phyloP scores from a whole-genome alignment of 2,329 filamentous ascomycete species.

The Saccharata proteae region DNA sequence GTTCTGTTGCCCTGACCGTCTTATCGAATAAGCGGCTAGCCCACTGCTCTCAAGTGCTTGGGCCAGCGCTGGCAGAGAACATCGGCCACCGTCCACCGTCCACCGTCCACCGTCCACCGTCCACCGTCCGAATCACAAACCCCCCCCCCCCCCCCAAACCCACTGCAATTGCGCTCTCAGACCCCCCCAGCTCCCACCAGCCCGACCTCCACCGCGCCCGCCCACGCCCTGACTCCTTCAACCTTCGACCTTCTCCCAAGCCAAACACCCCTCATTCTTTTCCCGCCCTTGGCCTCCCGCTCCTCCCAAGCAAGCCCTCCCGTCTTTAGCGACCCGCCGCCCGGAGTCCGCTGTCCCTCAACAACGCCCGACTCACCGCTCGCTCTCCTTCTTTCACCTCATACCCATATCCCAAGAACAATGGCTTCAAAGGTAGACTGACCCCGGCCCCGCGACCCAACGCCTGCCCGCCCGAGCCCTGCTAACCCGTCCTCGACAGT shows the following conservation, averaged over 20 bases:
- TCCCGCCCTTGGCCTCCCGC: slow-evolving; percentile 4
- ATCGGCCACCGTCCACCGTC: too few relatives aligned
- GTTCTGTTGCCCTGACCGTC: too few relatives aligned
- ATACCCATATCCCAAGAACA: slow-evolving; percentile 11
- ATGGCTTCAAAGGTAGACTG: slow-evolving; percentile 27
- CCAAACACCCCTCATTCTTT: slow-evolving; percentile 5
- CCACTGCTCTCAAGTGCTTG: too few relatives aligned
- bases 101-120: too few relatives aligned
- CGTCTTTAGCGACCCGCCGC: slow-evolving; percentile 9
- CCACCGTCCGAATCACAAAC: too few relatives aligned
- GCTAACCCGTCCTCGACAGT: slow-evolving; percentile 25
- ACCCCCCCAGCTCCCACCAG: too few relatives aligned
- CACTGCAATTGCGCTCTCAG: too few relatives aligned
- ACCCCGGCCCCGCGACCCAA: neutral
- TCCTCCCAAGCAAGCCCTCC: slow-evolving; percentile 5
- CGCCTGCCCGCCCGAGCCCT: slow-evolving; percentile 5
- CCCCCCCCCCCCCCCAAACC: too few relatives aligned
- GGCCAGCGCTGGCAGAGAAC: too few relatives aligned
- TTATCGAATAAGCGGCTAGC: too few relatives aligned
- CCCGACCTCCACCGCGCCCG: too few relatives aligned
- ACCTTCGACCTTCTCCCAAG: neutral
- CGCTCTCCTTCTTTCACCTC: neutral
- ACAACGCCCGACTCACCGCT: slow-evolving; percentile 1
- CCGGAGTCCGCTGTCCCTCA: slow-evolving; percentile 4
- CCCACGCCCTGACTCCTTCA: too few relatives aligned